These are phyloP conservation scores for Lepiota subincarnata DNA, from an alignment of 768 basidiomycete species.

Conservation along the genomic window DNA sequence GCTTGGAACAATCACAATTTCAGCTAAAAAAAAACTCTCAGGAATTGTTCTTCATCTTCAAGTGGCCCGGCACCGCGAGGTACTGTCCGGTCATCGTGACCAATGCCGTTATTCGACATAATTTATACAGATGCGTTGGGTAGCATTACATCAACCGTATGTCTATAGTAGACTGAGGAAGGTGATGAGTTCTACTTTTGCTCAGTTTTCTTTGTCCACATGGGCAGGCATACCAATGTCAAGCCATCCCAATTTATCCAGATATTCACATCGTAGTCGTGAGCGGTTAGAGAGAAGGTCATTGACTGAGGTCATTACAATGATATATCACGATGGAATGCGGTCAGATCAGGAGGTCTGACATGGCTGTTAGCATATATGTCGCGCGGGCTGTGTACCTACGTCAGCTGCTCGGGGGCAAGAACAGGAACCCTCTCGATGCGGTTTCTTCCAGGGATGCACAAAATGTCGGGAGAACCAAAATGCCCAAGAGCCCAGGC, in stretches of 20 bases:
- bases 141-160: not conserved
- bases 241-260: not conserved
- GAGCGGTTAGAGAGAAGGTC: not conserved
- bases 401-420: not conserved
- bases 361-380: not conserved
- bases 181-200: not conserved
- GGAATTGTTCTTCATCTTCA: no score
- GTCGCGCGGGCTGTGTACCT: not conserved
- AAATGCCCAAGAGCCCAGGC: not conserved
- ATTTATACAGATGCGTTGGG: not conserved
- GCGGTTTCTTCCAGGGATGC: not conserved
- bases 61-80: no score
- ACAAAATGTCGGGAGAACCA: constrained; percentile 8
- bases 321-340: not conserved
- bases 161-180: not conserved
- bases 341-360: not conserved
- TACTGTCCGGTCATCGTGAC: not conserved
- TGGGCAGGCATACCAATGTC: not conserved
- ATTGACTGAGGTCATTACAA: not conserved
- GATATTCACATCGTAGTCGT: not conserved
- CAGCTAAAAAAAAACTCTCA: no score
- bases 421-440: not conserved
- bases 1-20: no score
- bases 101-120: not conserved
- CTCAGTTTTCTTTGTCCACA: not conserved